Percentiles rank a stretch among this genome's conserved stretches.
Evolutionary conservation across 2,329 filamentous ascomycete genomes (phyloP).

Genomic region (Clonostachys rosea): DNA sequence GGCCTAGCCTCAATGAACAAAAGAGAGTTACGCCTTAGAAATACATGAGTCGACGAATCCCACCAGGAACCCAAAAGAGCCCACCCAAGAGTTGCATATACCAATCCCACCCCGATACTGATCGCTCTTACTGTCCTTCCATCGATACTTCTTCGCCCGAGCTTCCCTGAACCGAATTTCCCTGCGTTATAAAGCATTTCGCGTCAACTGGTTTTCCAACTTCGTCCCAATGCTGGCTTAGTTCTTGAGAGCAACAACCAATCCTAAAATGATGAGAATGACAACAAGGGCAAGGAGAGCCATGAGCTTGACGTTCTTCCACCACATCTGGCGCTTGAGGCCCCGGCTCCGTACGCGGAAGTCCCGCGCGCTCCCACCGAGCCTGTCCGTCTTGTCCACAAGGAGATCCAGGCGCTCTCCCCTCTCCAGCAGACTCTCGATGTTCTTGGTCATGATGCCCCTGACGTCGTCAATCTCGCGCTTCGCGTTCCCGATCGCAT

Average conservation of each 20-base stretch:
- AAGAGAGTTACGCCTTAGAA: background rate
- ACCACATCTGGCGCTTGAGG: slow-evolving; percentile 94
- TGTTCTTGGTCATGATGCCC: slow-evolving; percentile 94
- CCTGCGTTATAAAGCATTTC: background rate
- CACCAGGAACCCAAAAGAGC: too few relatives aligned
- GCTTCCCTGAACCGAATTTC: too few relatives aligned
- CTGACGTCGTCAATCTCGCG: slow-evolving; percentile 88
- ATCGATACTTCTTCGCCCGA: too few relatives aligned
- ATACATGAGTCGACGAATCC: too few relatives aligned
- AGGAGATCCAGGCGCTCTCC: slow-evolving; percentile 91
- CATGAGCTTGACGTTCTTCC: slow-evolving; percentile 98
- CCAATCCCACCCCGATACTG: too few relatives aligned
- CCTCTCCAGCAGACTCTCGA: slow-evolving; percentile 81
- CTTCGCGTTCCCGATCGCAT: slow-evolving; percentile 79
- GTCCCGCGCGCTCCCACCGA: slow-evolving; percentile 84
- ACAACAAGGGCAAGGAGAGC: slow-evolving; percentile 69
- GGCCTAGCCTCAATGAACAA: too few relatives aligned
- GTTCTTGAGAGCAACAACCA: slow-evolving; percentile 49
- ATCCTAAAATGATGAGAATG: slow-evolving; percentile 48
- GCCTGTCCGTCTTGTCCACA: slow-evolving; percentile 91
- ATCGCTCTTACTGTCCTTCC: too few relatives aligned
- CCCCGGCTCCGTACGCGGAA: slow-evolving; percentile 85
- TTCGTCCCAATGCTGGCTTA: slow-evolving; percentile 5
- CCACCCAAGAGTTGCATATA: too few relatives aligned
- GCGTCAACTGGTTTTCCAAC: background rate